A percentile compares a stretch with the other conserved stretches of the same genome.
phyloP scores from a whole-genome alignment of 768 basidiomycete species.

The Phanerochaete sordida region DNA sequence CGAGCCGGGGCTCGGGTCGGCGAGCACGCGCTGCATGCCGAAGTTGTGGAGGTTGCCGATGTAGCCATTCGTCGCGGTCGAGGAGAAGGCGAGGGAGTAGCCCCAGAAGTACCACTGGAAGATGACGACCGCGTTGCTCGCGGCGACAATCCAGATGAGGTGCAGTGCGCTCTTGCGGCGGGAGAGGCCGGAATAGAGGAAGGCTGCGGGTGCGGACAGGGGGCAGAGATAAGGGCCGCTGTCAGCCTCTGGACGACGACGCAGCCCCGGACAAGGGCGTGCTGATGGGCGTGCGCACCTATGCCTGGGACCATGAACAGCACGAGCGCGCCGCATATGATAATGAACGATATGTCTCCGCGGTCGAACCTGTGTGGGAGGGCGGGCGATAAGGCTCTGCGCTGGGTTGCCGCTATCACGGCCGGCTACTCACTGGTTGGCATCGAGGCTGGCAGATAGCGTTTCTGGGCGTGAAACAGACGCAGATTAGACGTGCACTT shows the following conservation, averaged over 20 bases:
- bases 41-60: slow-evolving; percentile 82
- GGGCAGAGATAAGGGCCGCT: neutral
- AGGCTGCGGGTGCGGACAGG: slow-evolving; percentile 37
- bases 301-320: slow-evolving; percentile 77
- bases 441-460: neutral
- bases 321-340: slow-evolving; percentile 65
- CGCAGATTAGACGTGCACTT: neutral
- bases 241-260: neutral
- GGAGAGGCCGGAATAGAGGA: slow-evolving; percentile 70
- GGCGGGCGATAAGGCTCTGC: neutral
- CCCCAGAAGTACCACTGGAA: slow-evolving; percentile 85
- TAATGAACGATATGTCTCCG: slow-evolving; percentile 71
- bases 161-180: slow-evolving; percentile 69
- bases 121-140: slow-evolving; percentile 70
- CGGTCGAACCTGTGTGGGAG: slow-evolving; percentile 50
- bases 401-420: neutral
- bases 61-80: slow-evolving; percentile 67
- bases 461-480: neutral
- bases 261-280: slow-evolving; percentile 2
- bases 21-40: slow-evolving; percentile 70
- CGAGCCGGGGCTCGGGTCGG: slow-evolving; percentile 71
- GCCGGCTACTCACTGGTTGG: slow-evolving; percentile 6
- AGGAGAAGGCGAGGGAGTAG: slow-evolving; percentile 83
- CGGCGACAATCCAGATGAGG: slow-evolving; percentile 72
- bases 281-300: slow-evolving; percentile 34